Evolutionary conservation across 2,329 filamentous ascomycete species (phyloP), one percentile per base, ranked within the genome.

Genomic region (Raffaelea arxii): DNA sequence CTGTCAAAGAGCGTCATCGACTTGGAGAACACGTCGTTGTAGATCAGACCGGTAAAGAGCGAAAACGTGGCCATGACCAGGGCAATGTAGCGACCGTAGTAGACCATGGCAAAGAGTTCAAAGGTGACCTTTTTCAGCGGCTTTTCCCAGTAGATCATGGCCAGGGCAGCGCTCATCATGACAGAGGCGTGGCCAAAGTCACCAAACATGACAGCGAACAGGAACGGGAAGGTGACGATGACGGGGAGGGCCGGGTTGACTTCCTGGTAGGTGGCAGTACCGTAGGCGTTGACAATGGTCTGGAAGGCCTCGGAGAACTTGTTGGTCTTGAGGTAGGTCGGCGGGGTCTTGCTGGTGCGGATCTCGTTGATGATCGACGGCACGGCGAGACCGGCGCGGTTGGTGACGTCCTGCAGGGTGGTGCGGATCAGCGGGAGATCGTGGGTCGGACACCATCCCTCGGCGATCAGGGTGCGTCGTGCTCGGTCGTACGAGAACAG

Each of bases 201-300:
- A 72, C 92, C 94, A 62, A 98, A 98, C 92, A 98, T 98, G 78
- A 98, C 92, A 43, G 92, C 92, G 62, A 98, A 98, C 52, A 98
- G 74, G 74, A 98, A 98, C n/a, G 94, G 92, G 67, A 98, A 98
- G 6, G 92, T 98, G 53, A 98, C 83, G 55, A 97, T 89, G 44
- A 94, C 92, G 32, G 91, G 91, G 21, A 98, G 76, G 51, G 89
- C 91, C 48, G 92, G 92, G 68, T 98, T 98, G 64, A 96, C 86
- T 69, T 98, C 92, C 56, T 86, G 86, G 67, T 98, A 98, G 55
- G 94, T 97, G 50, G 92, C 86, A 37, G 92, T 96, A 60, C 92
- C 94, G 61, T 98, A 98, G 24, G 94, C 92, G 59, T 98, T 91
- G 64, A 98, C 94, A 63, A 98, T 98, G 49, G 91, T 97, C 67